Evolutionary conservation across 1,284 basidiomycete genomes (phyloP), one percentile per base, ranked within the genome.

Genomic region (Moesziomyces aphidis): DNA sequence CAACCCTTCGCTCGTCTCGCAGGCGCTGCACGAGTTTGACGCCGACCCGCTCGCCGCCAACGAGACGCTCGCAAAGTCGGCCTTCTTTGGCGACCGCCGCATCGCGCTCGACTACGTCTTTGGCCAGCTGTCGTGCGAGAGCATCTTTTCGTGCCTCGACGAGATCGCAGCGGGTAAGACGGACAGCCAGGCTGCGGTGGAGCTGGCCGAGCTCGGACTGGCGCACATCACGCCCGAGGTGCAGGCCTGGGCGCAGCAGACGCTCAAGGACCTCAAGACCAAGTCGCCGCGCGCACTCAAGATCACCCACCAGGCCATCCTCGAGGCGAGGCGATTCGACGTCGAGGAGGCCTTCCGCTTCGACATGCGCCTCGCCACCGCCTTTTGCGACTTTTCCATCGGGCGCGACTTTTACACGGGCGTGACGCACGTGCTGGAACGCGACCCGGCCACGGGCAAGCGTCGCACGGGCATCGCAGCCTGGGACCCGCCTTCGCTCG

Each of bases 381-480:
- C 76, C n/a, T 82, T 84, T 49, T 83, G 80, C 61, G 83, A 84
- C 54, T 58, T 84, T 22, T 59, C 68, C n/a, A 50, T 81, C 26
- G 82, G 82, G 11, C 61, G 81, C 13, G 65, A 88, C 87, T 84
- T 84, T 45, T 75, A 81, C 70, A 76, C 60, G 21, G 83, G 83
- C 23, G 83, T 84, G 0, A 75, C 70, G 10, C 77, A 79, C 60
- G 74, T 76, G 5, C 66, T 84, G 13, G 68, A 66, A 19, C 77
- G 78, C 44, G 82, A 84, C 45, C 83, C 83, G 0, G 54, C 46
- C 8, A 83, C 81, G 17, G 81, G 81, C 36, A 82, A 83, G 65
- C 73, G 82, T 28, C 34, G 76, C 10, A 63, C 68, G 6, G 82
- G 81, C 11, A 45, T 64, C 4, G 78, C 83, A 0, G 45, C 56